Base-by-base conservation (phyloP, 1,139 yeast species). In the Saccharomyces pastorianus region DNA sequence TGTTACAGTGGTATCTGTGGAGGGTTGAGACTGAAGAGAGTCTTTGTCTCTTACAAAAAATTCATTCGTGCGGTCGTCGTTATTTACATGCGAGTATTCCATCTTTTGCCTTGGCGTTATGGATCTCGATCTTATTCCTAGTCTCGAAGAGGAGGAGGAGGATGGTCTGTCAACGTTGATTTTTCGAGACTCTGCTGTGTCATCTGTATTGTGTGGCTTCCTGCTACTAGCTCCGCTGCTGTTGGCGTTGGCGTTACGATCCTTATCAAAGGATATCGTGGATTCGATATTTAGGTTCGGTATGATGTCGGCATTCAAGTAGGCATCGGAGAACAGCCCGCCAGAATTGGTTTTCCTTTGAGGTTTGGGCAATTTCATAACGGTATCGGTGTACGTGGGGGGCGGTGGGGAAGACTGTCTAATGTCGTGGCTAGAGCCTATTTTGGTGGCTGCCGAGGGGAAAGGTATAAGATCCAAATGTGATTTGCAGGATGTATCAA, bases 71-170 rank as follows among this genome's bases (percentile, higher is more conserved):
- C 13, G 26, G 14, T 14, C 31, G 13, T 38, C 44, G 4, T 9
- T 38, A 38, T 38, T 8, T 38, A 38, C 25, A 38, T 56, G 4
- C 58, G 59, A 46, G 51, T 54, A 56, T 11, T 53, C 47, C 54
- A 60, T 49, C 50, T 63, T 53, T 51, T 70, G 72, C 48, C 63
- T 68, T 6, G 79, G 78, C 0, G 79, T 75, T 5, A 72, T 61
- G 1, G 76, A 71, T 47, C 76, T 68, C 3, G 77, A 72, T 6
- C 47, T 31, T 2, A 47, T 25, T 8, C 42, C 27, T 9, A 46
- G 28, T 23, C 49, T 29, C 20, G 46, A 38, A n/a, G 38, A 49
- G 4, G 42, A 46, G 13, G 44, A 32, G 0, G 20, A 17, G 20
- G 44, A 34, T 6, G 42, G 42, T 49, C 44, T 46, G 2, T 44